phyloP scores from a whole-genome alignment of 2,329 filamentous ascomycete species.

The Aspergillus melleus region DNA sequence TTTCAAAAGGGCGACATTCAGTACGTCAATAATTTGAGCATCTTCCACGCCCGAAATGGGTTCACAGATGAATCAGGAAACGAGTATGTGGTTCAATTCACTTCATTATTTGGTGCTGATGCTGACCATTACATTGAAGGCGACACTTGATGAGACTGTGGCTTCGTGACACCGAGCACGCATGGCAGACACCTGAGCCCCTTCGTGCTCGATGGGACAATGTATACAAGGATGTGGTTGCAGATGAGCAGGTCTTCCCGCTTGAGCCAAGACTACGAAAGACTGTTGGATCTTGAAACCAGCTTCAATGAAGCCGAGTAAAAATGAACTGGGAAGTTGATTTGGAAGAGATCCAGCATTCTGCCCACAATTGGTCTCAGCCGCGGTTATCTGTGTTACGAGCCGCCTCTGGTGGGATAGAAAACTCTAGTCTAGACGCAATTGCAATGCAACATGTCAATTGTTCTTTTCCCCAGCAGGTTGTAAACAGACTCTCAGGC shows the following conservation, averaged over 20 bases:
- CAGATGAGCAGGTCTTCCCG: not conserved
- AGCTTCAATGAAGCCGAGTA: no score
- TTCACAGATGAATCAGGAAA: conserved; percentile 38
- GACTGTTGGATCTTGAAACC: not conserved
- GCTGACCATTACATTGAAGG: not conserved
- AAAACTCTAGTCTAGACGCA: no score
- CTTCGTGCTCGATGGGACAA: not conserved
- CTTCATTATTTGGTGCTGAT: not conserved
- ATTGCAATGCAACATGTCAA: no score
- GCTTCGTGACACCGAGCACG: conserved; percentile 45
- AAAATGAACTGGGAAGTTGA: no score
- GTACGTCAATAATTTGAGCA: conserved; percentile 49
- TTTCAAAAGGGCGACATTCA: conserved; percentile 50
- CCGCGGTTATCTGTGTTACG: no score
- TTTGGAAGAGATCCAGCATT: no score
- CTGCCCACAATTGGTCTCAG: no score
- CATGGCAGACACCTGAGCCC: conserved; percentile 40
- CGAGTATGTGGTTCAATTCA: conserved; percentile 24
- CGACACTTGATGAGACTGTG: conserved; percentile 48
- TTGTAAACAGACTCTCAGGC: no score
- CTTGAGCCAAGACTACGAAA: not conserved
- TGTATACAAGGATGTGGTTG: not conserved
- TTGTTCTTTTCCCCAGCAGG: no score
- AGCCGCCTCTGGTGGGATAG: no score
- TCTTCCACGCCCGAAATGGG: conserved; percentile 49